Percentiles rank a stretch among this genome's conserved stretches.
Conservation (phyloP, 345 rosid species). For the Angophora floribunda region DNA sequence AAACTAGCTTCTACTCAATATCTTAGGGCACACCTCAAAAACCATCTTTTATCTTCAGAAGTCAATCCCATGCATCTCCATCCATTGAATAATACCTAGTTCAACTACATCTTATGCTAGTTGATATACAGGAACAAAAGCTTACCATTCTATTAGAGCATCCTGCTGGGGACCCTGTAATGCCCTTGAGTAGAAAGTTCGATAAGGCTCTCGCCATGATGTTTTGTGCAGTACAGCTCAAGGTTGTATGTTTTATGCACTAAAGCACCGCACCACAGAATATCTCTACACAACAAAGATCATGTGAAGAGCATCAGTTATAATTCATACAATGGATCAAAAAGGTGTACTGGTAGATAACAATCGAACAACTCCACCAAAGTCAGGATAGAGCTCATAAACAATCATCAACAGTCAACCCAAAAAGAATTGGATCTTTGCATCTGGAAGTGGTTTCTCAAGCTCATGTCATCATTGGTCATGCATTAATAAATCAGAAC, state of each 20-base stretch:
- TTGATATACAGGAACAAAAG: neutral
- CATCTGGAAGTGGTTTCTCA: neutral
- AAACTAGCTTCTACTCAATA: neutral
- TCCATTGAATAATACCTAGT: neutral
- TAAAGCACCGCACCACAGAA: neutral
- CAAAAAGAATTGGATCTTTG: neutral
- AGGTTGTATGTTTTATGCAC: neutral
- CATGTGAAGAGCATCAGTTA: neutral
- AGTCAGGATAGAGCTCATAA: neutral
- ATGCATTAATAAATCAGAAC: neutral
- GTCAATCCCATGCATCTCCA: neutral
- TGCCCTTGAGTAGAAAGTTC: constrained; percentile 38
- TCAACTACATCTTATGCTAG: neutral
- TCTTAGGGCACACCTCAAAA: neutral
- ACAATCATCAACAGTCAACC: neutral
- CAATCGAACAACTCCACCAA: neutral
- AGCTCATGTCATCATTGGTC: neutral
- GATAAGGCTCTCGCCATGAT: constrained; percentile 60
- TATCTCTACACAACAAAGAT: neutral
- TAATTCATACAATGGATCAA: neutral
- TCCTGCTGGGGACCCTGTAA: constrained; percentile 18
- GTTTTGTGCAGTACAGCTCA: neutral
- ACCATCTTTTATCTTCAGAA: neutral
- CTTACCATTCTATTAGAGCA: neutral
- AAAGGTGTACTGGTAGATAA: neutral